These are phyloP conservation scores for Plantago major DNA, from an alignment of 257 asterid species.

Conservation along the genomic window DNA sequence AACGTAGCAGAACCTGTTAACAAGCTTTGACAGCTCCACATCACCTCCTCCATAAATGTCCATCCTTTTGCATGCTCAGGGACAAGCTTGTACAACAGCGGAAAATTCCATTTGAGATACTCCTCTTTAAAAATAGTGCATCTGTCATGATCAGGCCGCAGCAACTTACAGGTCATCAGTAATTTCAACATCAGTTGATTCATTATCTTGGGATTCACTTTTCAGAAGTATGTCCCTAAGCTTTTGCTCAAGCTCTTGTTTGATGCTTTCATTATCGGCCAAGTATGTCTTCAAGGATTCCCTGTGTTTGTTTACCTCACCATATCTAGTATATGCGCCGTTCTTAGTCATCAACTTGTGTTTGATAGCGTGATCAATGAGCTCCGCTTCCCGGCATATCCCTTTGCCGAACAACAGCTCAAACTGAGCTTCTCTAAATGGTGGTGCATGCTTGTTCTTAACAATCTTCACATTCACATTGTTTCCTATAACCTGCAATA, in stretches of 20 bases:
- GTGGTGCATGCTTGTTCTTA: slow-evolving; percentile 95
- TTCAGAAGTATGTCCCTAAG: slow-evolving; percentile 61
- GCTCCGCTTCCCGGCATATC: slow-evolving; percentile 63
- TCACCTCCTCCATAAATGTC: neutral
- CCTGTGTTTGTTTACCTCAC: slow-evolving; percentile 34
- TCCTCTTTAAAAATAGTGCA: neutral
- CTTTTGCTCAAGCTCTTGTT: slow-evolving; percentile 56
- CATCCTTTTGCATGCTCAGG: neutral
- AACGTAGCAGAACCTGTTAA: neutral
- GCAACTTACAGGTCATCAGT: slow-evolving; percentile 56
- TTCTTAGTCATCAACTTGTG: slow-evolving; percentile 52
- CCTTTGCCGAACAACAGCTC: slow-evolving; percentile 94
- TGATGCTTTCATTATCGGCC: slow-evolving; percentile 33
- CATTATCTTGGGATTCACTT: slow-evolving; percentile 29
- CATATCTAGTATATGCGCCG: slow-evolving; percentile 32
- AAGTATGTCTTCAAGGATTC: slow-evolving; percentile 59
- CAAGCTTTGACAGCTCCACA: neutral
- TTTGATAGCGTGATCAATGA: slow-evolving; percentile 71
- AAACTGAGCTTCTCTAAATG: slow-evolving; percentile 68
- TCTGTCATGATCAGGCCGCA: slow-evolving; percentile 49
- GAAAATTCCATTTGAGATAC: neutral
- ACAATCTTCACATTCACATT: slow-evolving; percentile 83
- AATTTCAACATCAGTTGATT: slow-evolving; percentile 31
- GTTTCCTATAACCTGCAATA: slow-evolving; percentile 69
- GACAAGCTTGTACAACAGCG: slow-evolving; percentile 2